Base-by-base conservation (phyloP, 192 early-diverging fungal species). In the Lunasporangiospora selenospora region DNA sequence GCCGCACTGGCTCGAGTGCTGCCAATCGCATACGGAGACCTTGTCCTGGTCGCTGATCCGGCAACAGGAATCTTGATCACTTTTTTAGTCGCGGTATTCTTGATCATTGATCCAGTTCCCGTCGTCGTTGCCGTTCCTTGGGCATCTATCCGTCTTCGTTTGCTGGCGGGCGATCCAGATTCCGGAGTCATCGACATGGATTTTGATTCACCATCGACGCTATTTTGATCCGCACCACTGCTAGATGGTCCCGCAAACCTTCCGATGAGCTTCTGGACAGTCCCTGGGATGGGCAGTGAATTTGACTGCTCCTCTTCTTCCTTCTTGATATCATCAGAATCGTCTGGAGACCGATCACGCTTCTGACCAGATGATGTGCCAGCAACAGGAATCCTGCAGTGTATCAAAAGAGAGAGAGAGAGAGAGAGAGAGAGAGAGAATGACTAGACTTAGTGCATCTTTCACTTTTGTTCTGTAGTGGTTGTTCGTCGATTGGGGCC, bases 51-150 rank as follows among this genome's bases (percentile, higher is more conserved):
- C 8, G 42, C 15, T 3, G 29, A 36, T 11, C 41, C 40, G 27
- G 65, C 42, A 0, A 39, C 46, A 1, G 69, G 69, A 49, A 73
- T 63, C 50, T 73, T 73, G 48, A 73, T 45, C 4, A 73, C 42
- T 4, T 48, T 55, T 30, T 63, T 73, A 21, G 51, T n/a, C n/a
- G n/a, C n/a, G n/a, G n/a, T n/a, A n/a, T n/a, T n/a, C n/a, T n/a
- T n/a, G n/a, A n/a, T n/a, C n/a, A n/a, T n/a, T n/a, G n/a, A n/a
- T n/a, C n/a, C n/a, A n/a, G n/a, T n/a, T n/a, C n/a, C n/a, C n/a
- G n/a, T n/a, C n/a, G n/a, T n/a, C n/a, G n/a, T n/a, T n/a, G 24
- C 16, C 29, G 45, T 26, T 47, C 19, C 15, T 23, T 16, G 21
- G 45, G 13, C 29, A 29, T 70, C 58, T n/a, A 55, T 30, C 30